Conservation (phyloP, 768 basidiomycete species). For the Pisolithus microcarpus region DNA sequence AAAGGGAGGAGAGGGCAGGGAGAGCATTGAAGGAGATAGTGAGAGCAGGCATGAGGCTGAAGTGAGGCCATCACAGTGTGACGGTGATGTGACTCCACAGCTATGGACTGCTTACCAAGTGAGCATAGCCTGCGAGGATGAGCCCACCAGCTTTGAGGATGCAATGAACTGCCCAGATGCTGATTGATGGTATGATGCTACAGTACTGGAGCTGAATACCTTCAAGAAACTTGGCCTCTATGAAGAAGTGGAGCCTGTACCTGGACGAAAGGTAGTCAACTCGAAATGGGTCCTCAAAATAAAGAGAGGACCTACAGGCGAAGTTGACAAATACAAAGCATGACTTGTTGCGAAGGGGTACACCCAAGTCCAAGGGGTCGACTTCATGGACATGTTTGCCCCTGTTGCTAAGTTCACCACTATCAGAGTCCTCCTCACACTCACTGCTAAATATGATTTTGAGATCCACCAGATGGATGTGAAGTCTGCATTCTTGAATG, state of each 20-base stretch:
- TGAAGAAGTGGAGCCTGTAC: not conserved
- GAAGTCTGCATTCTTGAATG: conserved; percentile 20
- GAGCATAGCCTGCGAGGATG: not conserved
- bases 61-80: no score
- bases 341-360: conserved; percentile 33
- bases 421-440: conserved; percentile 13
- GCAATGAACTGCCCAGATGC: not conserved
- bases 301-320: conserved; percentile 13
- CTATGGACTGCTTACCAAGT: not conserved
- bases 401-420: conserved; percentile 18
- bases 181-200: conserved; percentile 1
- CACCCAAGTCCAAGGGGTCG: conserved; percentile 25
- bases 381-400: conserved; percentile 29
- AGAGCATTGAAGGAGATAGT: no score
- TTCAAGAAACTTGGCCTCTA: conserved; percentile 1
- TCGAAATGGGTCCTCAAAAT: conserved; percentile 2
- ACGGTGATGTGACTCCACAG: not conserved
- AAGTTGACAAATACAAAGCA: conserved; percentile 30
- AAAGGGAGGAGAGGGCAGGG: no score
- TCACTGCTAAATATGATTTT: not conserved
- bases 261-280: not conserved
- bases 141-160: not conserved
- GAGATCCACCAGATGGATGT: conserved; percentile 22
- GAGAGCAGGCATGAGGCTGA: no score
- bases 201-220: not conserved